These are phyloP conservation scores for Curvularia lunata DNA, from an alignment of 2,329 filamentous ascomycete species.

Conservation along the genomic window DNA sequence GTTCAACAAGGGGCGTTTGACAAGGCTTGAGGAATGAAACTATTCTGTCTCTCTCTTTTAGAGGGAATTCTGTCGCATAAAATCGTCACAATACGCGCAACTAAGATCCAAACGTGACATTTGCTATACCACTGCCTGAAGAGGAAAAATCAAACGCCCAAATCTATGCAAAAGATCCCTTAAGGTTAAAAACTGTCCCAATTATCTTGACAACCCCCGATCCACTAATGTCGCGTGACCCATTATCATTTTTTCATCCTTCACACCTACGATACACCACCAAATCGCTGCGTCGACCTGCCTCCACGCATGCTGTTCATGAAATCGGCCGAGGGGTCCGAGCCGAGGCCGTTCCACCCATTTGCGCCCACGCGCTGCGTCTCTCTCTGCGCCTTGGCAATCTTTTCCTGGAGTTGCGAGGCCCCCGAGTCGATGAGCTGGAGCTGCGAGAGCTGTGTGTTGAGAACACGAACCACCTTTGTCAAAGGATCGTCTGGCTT, in stretches of 20 bases:
- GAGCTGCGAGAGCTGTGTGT: slow-evolving; percentile 87
- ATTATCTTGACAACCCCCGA: slow-evolving; percentile 1
- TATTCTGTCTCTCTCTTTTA: too few relatives aligned
- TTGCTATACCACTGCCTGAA: not conserved
- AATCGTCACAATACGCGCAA: not conserved
- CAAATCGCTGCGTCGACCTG: slow-evolving; percentile 38
- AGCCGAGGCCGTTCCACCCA: slow-evolving; percentile 61
- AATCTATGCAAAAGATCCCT: not conserved
- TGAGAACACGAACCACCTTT: slow-evolving; percentile 94
- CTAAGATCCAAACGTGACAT: not conserved
- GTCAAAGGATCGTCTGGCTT: slow-evolving; percentile 73
- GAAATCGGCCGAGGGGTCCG: slow-evolving; percentile 83
- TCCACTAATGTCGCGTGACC: not conserved
- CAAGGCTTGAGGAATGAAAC: not conserved
- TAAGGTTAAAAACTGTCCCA: not conserved
- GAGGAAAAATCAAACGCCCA: not conserved
- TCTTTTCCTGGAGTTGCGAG: slow-evolving; percentile 79
- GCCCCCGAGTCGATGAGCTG: slow-evolving; percentile 93
- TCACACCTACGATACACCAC: slow-evolving; percentile 34
- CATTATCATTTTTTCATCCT: not conserved
- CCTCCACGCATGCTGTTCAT: slow-evolving; percentile 84
- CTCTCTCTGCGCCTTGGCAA: slow-evolving; percentile 80
- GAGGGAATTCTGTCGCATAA: not conserved
- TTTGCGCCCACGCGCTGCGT: slow-evolving; percentile 64
- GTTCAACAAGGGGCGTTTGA: not conserved